Evolutionary conservation across 2,329 filamentous ascomycete genomes (phyloP), one percentile per base, ranked within the genome.

Genomic region (Fonsecaea erecta): DNA sequence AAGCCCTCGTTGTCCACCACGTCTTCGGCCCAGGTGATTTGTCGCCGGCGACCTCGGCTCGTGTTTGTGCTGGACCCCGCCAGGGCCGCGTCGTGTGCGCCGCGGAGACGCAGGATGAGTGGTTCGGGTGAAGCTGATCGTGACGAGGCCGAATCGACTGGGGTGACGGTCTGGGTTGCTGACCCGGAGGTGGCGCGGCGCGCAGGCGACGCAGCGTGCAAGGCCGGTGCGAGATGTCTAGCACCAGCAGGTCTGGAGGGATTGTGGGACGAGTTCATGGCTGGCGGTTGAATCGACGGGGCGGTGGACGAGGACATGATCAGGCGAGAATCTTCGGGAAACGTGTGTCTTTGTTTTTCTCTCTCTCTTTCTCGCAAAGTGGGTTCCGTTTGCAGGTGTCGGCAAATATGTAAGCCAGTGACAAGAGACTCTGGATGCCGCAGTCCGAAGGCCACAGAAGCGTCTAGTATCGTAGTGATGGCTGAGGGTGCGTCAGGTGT

Each of bases 1-100:
- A 98, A 85, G 3, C 92, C 92, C 78, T 99, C 95, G 74, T 99
- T 99, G 79, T 99, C 93, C 2, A 99, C 84, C 6, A 97, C 93
- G 74, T 92, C 90, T 74, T 95, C 91, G 6, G 92, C 92, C 95
- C 95, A 99, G 77, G 91, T 89, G 62, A 99, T 95, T 55, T 87
- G 87, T 59, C 89, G 84, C 61, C 68, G 60, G 70, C 68, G 40
- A 60, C 63, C 18, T 60, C 60, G 18, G 59, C 63, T 30, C 32
- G 53, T 57, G 35, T 34, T 18, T 24, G 53, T 53, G n/a, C 34
- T 52, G 12, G 61, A 54, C 4, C 57, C 43, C 1, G 43, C 51
- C n/a, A n/a, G n/a, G n/a, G 51, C n/a, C 2, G 63, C 56, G n/a
- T 68, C 62, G 51, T 70, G 67, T 9, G 68, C 70, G 16, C 71